Conservation (phyloP, 163 green algal genomes). For the Trebouxiophyceae sp. region DNA sequence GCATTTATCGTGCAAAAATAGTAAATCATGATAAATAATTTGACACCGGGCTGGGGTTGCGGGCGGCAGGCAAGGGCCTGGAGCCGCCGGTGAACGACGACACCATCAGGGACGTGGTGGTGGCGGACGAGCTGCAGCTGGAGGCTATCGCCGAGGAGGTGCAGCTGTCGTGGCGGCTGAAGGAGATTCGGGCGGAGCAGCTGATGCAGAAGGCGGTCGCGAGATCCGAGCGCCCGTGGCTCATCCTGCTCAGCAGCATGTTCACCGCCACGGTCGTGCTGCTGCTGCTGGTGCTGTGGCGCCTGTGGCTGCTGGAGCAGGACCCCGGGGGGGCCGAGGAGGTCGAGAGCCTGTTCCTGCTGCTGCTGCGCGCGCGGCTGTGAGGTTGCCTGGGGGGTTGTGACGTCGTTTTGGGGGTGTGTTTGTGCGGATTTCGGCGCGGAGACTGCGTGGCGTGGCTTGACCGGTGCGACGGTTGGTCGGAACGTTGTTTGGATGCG, state of each 20-base stretch:
- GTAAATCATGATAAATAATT: too few relatives aligned
- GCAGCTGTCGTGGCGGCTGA: slow-evolving; percentile 41
- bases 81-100: background rate
- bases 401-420: too few relatives aligned
- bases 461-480: too few relatives aligned
- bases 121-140: slow-evolving; percentile 67
- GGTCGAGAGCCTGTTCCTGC: too few relatives aligned
- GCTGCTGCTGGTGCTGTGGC: slow-evolving; percentile 28
- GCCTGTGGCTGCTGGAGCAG: background rate
- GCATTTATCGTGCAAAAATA: too few relatives aligned
- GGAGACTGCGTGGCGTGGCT: too few relatives aligned
- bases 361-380: too few relatives aligned
- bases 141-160: slow-evolving; percentile 74
- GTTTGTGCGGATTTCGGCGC: too few relatives aligned
- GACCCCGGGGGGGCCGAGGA: too few relatives aligned
- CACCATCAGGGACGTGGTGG: slow-evolving; percentile 50
- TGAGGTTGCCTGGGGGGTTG: too few relatives aligned
- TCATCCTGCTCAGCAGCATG: slow-evolving; percentile 62
- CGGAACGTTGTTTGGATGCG: too few relatives aligned
- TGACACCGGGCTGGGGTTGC: background rate
- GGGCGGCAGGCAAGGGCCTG: background rate
- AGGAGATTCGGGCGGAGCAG: slow-evolving; percentile 44
- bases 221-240: slow-evolving; percentile 64
- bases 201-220: slow-evolving; percentile 50
- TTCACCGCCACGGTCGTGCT: slow-evolving; percentile 47